phyloP scores from a whole-genome alignment of 371 early-diverging fungal species.

The Dichotomocladium elegans region DNA sequence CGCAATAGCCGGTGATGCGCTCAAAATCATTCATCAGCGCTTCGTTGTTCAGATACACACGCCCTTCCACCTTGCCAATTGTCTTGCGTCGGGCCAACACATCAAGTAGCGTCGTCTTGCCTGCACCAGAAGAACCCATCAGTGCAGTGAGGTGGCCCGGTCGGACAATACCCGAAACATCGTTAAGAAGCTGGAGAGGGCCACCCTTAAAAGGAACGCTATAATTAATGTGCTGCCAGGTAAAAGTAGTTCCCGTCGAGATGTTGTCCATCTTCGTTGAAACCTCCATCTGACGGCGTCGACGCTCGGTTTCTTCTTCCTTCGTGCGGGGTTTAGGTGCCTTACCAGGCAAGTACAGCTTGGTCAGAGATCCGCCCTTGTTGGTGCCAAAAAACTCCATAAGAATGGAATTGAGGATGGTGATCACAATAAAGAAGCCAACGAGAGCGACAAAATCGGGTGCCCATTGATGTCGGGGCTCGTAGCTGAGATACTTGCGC shows the following conservation, averaged over 20 bases:
- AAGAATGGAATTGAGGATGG: conserved; percentile 27
- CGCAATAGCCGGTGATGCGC: conserved; percentile 69
- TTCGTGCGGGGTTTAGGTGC: conserved; percentile 19
- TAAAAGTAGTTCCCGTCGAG: conserved; percentile 35
- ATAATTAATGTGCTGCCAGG: conserved; percentile 48
- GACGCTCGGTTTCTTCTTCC: conserved; percentile 21
- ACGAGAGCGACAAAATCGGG: conserved; percentile 35
- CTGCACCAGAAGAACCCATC: conserved; percentile 80
- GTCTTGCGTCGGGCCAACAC: conserved; percentile 72
- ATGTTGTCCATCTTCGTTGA: conserved; percentile 18
- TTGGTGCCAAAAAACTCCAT: conserved; percentile 48
- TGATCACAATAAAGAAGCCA: conserved; percentile 46
- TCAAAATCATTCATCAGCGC: conserved; percentile 46
- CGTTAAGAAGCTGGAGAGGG: conserved; percentile 39
- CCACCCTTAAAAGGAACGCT: conserved; percentile 46
- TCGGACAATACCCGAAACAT: conserved; percentile 48
- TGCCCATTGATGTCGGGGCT: conserved; percentile 25
- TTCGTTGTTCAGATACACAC: conserved; percentile 53
- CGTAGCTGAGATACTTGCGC: conserved; percentile 49
- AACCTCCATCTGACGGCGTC: conserved; percentile 7
- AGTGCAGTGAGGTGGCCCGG: conserved; percentile 72
- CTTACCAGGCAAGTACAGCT: conserved; percentile 41
- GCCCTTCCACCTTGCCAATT: conserved; percentile 68
- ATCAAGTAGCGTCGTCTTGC: conserved; percentile 83
- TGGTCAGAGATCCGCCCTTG: conserved; percentile 45